phyloP scores from a whole-genome alignment of 2,329 filamentous ascomycete genomes.

The Colletotrichum scovillei region DNA sequence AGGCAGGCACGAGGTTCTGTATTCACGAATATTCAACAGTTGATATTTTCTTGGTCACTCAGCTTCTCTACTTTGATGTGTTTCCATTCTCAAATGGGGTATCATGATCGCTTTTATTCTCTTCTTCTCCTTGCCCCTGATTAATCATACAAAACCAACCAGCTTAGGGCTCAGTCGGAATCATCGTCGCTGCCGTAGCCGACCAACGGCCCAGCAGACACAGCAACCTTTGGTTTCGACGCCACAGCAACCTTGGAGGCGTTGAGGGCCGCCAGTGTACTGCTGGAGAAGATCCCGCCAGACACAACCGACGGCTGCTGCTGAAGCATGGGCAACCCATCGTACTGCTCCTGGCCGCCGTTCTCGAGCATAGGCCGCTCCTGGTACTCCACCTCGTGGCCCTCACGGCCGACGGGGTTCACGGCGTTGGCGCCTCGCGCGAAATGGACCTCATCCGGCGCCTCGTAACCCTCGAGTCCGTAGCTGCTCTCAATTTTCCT shows the following conservation, averaged over 20 bases:
- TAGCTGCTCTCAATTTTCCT: constrained; percentile 91
- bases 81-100: constrained; percentile 33
- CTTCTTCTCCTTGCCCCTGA: background rate
- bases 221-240: constrained; percentile 63
- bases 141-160: constrained; percentile 78
- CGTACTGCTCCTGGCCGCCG: constrained; percentile 47
- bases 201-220: constrained; percentile 78
- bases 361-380: constrained; percentile 68
- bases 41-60: constrained; percentile 48
- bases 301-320: constrained; percentile 48
- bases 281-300: constrained; percentile 83
- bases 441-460: constrained; percentile 94
- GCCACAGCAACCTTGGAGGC: constrained; percentile 65
- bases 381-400: constrained; percentile 73
- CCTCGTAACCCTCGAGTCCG: constrained; percentile 90
- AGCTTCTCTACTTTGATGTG: constrained; percentile 12
- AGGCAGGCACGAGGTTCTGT: constrained; percentile 83
- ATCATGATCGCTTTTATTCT: constrained; percentile 29
- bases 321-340: constrained; percentile 39
- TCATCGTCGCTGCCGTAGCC: constrained; percentile 86
- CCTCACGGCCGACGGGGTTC: constrained; percentile 67
- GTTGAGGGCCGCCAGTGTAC: constrained; percentile 83
- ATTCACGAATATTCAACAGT: constrained; percentile 89
- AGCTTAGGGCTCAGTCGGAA: constrained; percentile 45
- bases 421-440: constrained; percentile 79